Evolutionary conservation across 169 alveolate genomes (phyloP), one percentile per base, ranked within the genome.

Genomic region (Perkinsus marinus): DNA sequence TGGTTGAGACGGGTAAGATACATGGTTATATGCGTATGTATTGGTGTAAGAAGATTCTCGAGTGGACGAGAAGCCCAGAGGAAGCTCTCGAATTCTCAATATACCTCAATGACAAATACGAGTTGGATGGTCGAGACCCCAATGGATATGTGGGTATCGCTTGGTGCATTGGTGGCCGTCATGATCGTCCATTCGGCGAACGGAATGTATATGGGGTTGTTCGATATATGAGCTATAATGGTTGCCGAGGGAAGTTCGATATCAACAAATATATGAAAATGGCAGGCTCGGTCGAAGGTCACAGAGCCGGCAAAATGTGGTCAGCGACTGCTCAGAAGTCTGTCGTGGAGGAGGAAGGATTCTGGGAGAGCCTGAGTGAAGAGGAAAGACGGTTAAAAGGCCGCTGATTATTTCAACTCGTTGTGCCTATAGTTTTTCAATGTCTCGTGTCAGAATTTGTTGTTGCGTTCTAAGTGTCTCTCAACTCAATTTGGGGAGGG

Each of bases 1-100:
- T 95, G 89, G 94, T 94, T 39, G 43, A 94, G 89, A 94, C 92
- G 91, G 97, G 96, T 16, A 93, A 95, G 91, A 95, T 96, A 94
- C 95, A 95, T 69, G 97, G 96, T 36, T 96, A 92, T 91, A 93
- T 96, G 90, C 95, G 96, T 43, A 95, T 96, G 96, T 96, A 94
- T 79, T 96, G 97, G 97, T 92, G 92, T 39, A 94, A 93, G 91
- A 94, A 95, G 93, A 94, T 96, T 39, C 93, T 96, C 92, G 96
- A 96, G 94, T 95, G 97, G 97, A 93, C 95, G 89, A 94, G 68
- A 26, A 92, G 94, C 22, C 95, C 97, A 0, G 94, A 93, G 43
- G 41, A 93, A 13, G 97, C 97, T 6, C 90, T 94, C 91, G 93
- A 93, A 91, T 90, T 47, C 0, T 94, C 96, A 90, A 89, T 96